Base-by-base conservation (phyloP, 179 eudicot genomes). In the Patellifolia procumbens region DNA sequence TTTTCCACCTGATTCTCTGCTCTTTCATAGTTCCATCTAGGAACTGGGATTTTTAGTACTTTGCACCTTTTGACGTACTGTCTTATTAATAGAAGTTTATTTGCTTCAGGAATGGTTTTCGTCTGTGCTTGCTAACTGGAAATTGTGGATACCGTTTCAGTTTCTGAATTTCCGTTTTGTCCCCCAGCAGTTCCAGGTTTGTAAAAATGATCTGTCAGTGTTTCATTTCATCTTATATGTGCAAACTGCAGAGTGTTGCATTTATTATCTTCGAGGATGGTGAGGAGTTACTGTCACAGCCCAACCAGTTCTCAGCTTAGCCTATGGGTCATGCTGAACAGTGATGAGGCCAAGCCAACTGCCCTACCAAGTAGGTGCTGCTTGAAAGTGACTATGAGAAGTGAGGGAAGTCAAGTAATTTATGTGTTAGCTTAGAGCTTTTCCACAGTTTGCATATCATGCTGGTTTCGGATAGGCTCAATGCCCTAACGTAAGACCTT, bases 71-170 rank as follows among this genome's bases (percentile, higher is more conserved):
- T 45, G 48, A 31, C 22, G n/a, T 60, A 67, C 12, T 13, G 56
- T 53, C 70, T 55, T 63, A 20, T 65, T 70, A 74, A 61, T 45
- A 13, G 31, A 26, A 7, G 51, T 45, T 59, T 48, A 34, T 1
- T 53, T 70, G n/a, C 17, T 81, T 45, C 77, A 93, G 97, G 98
- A 93, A 81, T 93, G 98, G 97, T 86, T 90, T 69, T 83, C 97
- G 52, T 80, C 97, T 63, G 95, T 93, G 68, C 37, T 93, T 83
- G 96, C 92, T 43, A 92, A 93, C 70, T 93, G 98, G 98, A 88
- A 93, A 76, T 74, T 93, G 73, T 93, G 98, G 98, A 86, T 93
- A 70, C 98, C 98, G n/a, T 93, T 93, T 74, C 98, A 93, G 81
- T 91, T 90, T 83, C 88, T 92, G 82, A 93, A 93, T 86, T 92